Evolutionary conservation across 2,329 filamentous ascomycete genomes (phyloP).

Genomic region (Botrytis pseudocinerea): DNA sequence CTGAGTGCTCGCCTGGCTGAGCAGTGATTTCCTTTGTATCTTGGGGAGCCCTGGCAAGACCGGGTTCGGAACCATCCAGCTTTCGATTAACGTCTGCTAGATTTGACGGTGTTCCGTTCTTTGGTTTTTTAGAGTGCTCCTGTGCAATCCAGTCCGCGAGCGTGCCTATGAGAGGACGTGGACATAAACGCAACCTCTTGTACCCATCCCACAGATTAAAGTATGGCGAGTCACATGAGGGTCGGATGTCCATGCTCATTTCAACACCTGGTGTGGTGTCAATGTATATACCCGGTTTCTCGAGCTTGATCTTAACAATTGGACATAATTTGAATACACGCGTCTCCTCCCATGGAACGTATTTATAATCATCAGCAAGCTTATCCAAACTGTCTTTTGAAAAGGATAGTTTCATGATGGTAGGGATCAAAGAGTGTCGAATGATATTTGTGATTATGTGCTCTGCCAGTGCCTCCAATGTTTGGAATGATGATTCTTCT

Average conservation of each 20-base stretch:
- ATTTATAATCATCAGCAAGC: background rate
- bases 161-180: constrained; percentile 34
- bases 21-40: background rate
- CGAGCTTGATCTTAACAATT: constrained; percentile 12
- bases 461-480: constrained; percentile 60
- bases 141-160: constrained; percentile 36
- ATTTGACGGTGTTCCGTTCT: background rate
- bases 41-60: too few species aligned
- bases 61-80: background rate
- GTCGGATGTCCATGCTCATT: constrained; percentile 7
- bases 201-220: constrained; percentile 17
- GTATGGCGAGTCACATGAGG: background rate
- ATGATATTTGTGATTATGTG: constrained; percentile 51
- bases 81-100: background rate
- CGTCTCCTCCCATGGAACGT: background rate
- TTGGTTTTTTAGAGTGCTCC: constrained; percentile 8
- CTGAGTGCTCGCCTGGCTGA: background rate
- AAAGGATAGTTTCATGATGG: constrained; percentile 25
- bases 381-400: background rate
- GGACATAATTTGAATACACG: background rate
- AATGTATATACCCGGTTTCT: constrained; percentile 19
- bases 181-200: constrained; percentile 23
- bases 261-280: constrained; percentile 19
- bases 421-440: constrained; percentile 44
- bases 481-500: constrained; percentile 59